phyloP scores from a whole-genome alignment of 352 stramenopile species.

The Plasmopara halstedii region DNA sequence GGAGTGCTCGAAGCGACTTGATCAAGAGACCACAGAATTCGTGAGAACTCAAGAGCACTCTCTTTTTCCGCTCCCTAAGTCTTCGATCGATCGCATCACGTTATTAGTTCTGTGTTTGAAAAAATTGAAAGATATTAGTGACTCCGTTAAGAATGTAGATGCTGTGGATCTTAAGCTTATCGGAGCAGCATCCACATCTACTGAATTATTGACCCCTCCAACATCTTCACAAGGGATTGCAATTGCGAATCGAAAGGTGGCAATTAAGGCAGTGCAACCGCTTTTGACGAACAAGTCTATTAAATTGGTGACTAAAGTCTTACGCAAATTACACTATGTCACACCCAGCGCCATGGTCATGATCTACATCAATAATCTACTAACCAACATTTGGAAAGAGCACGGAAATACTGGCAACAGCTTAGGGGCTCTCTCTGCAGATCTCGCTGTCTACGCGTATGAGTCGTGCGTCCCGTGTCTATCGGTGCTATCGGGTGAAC shows the following conservation, averaged over 20 bases:
- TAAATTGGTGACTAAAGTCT: slow-evolving; percentile 66
- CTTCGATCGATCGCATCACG: slow-evolving; percentile 43
- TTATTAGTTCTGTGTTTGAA: slow-evolving; percentile 78
- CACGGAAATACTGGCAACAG: slow-evolving; percentile 12
- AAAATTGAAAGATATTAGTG: slow-evolving; percentile 47
- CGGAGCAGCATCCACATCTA: slow-evolving; percentile 24
- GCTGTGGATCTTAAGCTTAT: slow-evolving; percentile 53
- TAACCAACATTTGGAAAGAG: slow-evolving; percentile 39
- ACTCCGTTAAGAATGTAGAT: slow-evolving; percentile 8
- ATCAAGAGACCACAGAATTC: slow-evolving; percentile 10
- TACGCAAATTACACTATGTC: slow-evolving; percentile 59
- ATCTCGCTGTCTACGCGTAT: slow-evolving; percentile 61
- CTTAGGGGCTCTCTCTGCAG: slow-evolving; percentile 13
- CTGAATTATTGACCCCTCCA: slow-evolving; percentile 33
- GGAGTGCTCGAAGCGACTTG: slow-evolving; percentile 62
- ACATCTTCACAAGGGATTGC: slow-evolving; percentile 3
- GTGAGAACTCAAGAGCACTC: slow-evolving; percentile 4
- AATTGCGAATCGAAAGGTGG: slow-evolving; percentile 14
- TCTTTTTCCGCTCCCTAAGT: slow-evolving; percentile 47
- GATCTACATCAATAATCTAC: slow-evolving; percentile 49
- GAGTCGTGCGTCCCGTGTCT: slow-evolving; percentile 57
- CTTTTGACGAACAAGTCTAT: slow-evolving; percentile 54
- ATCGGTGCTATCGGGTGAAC: slow-evolving; percentile 53
- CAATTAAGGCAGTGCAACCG: slow-evolving; percentile 36
- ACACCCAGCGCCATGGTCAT: slow-evolving; percentile 55